phyloP scores from a whole-genome alignment of 2,329 filamentous ascomycete species.

The Orbilia quercus region DNA sequence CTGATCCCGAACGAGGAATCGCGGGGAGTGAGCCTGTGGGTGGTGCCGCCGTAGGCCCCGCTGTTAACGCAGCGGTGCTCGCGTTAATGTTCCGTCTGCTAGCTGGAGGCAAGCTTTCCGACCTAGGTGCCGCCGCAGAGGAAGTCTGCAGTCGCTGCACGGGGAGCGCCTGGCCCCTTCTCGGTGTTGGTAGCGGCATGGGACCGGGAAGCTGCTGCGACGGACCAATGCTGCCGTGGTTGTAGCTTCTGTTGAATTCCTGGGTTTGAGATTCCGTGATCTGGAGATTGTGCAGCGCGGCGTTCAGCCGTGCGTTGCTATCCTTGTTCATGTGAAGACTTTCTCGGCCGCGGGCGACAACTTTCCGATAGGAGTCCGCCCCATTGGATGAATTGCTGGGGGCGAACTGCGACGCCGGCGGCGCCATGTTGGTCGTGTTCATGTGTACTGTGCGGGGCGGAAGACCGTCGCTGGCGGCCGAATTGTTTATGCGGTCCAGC shows the following conservation, averaged over 20 bases:
- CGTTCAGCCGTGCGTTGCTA: constrained; percentile 36
- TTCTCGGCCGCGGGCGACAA: constrained; percentile 38
- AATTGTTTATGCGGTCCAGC: constrained; percentile 41
- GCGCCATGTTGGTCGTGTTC: constrained; percentile 10
- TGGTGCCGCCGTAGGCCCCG: not conserved
- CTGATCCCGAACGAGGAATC: constrained; percentile 4
- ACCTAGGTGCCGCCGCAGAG: constrained; percentile 19
- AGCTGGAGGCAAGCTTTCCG: constrained; percentile 42
- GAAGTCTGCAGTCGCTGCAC: constrained; percentile 30
- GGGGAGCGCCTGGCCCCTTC: constrained; percentile 18
- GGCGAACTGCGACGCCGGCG: constrained; percentile 16
- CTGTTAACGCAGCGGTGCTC: no score
- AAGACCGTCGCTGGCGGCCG: constrained; percentile 8
- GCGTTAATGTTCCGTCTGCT: constrained; percentile 12
- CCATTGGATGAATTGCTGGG: constrained; percentile 1
- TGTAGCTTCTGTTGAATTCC: constrained; percentile 3
- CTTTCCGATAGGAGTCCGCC: constrained; percentile 27
- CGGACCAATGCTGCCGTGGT: not conserved
- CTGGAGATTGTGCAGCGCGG: constrained; percentile 46
- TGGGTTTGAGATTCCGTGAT: constrained; percentile 27
- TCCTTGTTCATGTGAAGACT: constrained; percentile 41
- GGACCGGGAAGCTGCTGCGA: constrained; percentile 5
- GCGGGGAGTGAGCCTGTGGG: constrained; percentile 18
- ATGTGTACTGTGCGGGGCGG: constrained; percentile 22
- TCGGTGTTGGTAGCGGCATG: constrained; percentile 20